A percentile compares a stretch with the other conserved stretches of the same genome.
Evolutionary conservation across 23 red algal species (phyloP).

Genomic region (Agarophyton chilense): DNA sequence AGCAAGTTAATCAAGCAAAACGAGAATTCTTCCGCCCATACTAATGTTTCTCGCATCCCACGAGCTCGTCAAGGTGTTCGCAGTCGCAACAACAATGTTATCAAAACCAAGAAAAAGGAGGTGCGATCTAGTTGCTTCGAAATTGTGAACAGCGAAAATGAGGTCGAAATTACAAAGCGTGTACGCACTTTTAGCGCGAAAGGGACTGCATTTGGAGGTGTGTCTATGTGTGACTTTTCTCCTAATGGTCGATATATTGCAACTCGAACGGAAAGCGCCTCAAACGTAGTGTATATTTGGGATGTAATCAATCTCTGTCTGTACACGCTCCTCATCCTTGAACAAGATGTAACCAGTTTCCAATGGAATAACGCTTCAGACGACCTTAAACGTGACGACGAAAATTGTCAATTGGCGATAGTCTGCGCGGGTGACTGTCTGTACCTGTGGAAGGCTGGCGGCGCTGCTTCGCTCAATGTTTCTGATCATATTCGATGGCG

Average conservation of each 20-base stretch:
- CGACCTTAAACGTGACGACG: not conserved
- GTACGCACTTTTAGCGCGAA: constrained; percentile 5
- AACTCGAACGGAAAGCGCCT: constrained; percentile 6
- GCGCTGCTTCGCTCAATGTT: constrained; percentile 12
- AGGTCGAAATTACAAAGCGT: constrained; percentile 29
- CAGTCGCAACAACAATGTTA: too few relatives aligned
- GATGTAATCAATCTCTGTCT: constrained; percentile 1
- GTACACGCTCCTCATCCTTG: not conserved
- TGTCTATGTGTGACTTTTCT: constrained; percentile 6
- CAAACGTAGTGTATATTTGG: constrained; percentile 14
- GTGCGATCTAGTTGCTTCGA: constrained; percentile 8
- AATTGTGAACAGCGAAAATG: not conserved
- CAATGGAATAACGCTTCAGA: not conserved
- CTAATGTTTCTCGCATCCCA: constrained; percentile 15
- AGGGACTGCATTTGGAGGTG: not conserved
- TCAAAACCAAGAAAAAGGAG: not conserved
- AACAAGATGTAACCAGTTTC: constrained; percentile 21
- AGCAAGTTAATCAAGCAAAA: not conserved
- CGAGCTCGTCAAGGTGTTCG: not conserved
- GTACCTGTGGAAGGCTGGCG: constrained; percentile 17
- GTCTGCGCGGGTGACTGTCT: constrained; percentile 7
- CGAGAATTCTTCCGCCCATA: not conserved
- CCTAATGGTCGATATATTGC: constrained; percentile 12
- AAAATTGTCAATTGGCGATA: not conserved
- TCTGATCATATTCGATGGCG: constrained; percentile 35